Evolutionary conservation across 176 grass and related monocot species (phyloP), one percentile per base, ranked within the genome.

Genomic region (Oryza australiensis): DNA sequence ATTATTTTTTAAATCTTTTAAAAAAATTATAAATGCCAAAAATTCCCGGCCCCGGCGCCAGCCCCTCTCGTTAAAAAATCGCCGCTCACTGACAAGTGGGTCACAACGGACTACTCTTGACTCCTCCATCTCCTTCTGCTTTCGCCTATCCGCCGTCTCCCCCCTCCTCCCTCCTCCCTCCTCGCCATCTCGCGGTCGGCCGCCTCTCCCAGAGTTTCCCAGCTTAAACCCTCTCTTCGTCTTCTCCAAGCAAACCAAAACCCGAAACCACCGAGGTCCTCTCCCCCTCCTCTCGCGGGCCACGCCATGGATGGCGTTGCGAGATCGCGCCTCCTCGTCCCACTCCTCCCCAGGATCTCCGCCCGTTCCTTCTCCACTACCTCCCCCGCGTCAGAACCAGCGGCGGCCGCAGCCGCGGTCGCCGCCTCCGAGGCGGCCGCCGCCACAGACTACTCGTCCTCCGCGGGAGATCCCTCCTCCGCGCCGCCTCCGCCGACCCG

Each of bases 221-320:
- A 30, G 48, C 53, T 80, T 81, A 84, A 88, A 80, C 82, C 81
- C 63, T 84, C 34, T 3, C 27, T 2, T 46, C 59, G 11, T 84
- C 34, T 5, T 46, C 67, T 3, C 11, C 15, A 79, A 22, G 43
- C 42, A 26, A 64, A 70, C 72, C 27, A 69, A 72, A 75, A 62
- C 53, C 55, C 42, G 27, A 66, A 10, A 7, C 43, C 13, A 3
- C 40, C 65, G 40, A 60, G 49, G 76, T 70, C 45, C 3, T 55
- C 5, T 49, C 45, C 20, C 1, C 65, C 49, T 22, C 32, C 34
- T 60, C 72, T 51, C 63, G 35, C 84, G 35, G 64, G 23, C 62
- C 63, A 10, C 72, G 57, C 78, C 78, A 94, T 94, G 92, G 81
- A 69, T 69, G 82, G 64, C 51, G 42, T 87, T 81, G 84, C 79